Evolutionary conservation across 345 rosid genomes (phyloP).

Genomic region (Hypericum perforatum): DNA sequence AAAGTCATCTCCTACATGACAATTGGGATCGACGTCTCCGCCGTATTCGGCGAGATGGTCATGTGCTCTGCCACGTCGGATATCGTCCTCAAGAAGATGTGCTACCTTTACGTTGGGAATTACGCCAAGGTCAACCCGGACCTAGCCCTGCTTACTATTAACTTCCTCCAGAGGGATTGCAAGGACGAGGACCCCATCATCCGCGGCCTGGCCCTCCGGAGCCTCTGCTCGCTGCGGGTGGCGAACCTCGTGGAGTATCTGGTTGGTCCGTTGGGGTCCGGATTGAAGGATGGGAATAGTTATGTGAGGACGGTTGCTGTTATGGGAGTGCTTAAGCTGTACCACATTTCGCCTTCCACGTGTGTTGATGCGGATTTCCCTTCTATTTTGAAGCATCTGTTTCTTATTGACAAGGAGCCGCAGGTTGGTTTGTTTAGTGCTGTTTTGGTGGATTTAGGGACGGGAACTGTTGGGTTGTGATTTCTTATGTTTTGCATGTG

Average conservation of each 20-base stretch:
- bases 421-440: constrained; percentile 61
- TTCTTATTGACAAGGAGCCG: constrained; percentile 76
- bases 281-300: constrained; percentile 71
- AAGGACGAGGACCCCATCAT: constrained; percentile 94
- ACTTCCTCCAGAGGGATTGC: constrained; percentile 96
- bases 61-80: constrained; percentile 99
- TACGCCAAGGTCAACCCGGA: constrained; percentile 95
- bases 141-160: constrained; percentile 80
- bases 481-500: constrained; percentile 2
- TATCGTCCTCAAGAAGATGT: constrained; percentile 96
- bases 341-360: constrained; percentile 77
- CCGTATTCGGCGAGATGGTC: constrained; percentile 96
- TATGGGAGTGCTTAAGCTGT: constrained; percentile 76
- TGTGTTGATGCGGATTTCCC: constrained; percentile 89
- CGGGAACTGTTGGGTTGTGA: neutral
- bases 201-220: constrained; percentile 88
- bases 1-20: constrained; percentile 94
- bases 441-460: neutral
- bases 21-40: constrained; percentile 83
- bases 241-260: constrained; percentile 91
- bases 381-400: constrained; percentile 61
- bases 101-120: constrained; percentile 92
- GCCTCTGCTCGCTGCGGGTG: constrained; percentile 79
- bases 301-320: constrained; percentile 90
- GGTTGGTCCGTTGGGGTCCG: constrained; percentile 84